Evolutionary conservation across 352 stramenopile species (phyloP).

Genomic region (Phytophthora fragariae): DNA sequence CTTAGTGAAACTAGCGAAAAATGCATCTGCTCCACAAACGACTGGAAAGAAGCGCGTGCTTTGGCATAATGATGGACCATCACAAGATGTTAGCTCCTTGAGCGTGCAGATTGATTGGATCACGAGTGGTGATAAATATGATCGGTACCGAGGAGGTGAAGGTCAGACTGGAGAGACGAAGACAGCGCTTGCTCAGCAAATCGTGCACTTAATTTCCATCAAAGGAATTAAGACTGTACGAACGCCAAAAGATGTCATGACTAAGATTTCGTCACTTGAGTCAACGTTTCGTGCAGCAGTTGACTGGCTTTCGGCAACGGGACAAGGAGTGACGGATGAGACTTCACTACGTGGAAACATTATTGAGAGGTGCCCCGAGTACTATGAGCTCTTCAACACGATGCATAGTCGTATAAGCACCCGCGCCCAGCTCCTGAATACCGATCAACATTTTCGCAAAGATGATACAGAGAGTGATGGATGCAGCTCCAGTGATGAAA

Average conservation of each 20-base stretch:
- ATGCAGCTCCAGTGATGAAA: too few species aligned
- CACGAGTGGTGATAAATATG: conserved; percentile 13
- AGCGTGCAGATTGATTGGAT: conserved; percentile 19
- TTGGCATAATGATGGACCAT: conserved; percentile 19
- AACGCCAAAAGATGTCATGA: background rate
- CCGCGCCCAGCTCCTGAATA: too few species aligned
- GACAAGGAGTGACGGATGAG: too few species aligned
- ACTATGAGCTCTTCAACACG: too few species aligned
- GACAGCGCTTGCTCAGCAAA: conserved; percentile 1
- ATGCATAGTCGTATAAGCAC: too few species aligned
- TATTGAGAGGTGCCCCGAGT: too few species aligned
- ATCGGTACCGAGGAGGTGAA: conserved; percentile 14
- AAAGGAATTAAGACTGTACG: background rate
- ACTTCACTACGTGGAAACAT: too few species aligned
- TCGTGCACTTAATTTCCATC: background rate
- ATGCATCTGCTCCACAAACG: background rate
- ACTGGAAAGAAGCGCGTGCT: conserved; percentile 10
- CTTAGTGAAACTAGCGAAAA: background rate
- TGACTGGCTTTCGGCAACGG: too few species aligned
- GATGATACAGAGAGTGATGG: too few species aligned
- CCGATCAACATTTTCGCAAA: too few species aligned
- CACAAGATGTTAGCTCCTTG: conserved; percentile 10
- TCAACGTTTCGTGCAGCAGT: too few species aligned
- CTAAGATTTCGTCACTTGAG: too few species aligned
- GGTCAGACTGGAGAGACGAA: conserved; percentile 1